phyloP scores from a whole-genome alignment of 768 basidiomycete genomes.

The Rhodosporidiobolus odoratus region DNA sequence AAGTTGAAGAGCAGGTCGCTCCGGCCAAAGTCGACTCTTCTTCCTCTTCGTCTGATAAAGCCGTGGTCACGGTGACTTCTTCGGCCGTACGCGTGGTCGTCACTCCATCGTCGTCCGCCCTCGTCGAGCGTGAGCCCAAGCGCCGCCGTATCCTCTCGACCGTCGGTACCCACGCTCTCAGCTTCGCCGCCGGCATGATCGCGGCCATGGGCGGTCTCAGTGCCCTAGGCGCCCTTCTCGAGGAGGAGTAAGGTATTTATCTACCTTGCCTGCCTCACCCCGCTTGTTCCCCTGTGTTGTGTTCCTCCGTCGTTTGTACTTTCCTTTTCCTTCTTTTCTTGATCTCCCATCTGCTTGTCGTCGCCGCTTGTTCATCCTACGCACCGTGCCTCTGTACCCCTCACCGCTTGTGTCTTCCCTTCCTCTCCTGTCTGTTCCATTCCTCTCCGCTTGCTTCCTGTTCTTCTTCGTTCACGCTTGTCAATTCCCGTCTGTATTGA shows the following conservation, averaged over 20 bases:
- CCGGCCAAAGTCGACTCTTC: background rate
- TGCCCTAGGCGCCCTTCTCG: constrained; percentile 14
- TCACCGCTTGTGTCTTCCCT: too few species aligned
- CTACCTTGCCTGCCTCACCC: background rate
- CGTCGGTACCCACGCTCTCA: constrained; percentile 3
- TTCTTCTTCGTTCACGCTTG: background rate
- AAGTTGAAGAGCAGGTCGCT: background rate
- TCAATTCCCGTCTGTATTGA: background rate
- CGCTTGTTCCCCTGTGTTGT: background rate
- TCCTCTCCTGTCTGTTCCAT: background rate
- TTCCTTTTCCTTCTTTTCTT: background rate
- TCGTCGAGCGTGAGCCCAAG: background rate
- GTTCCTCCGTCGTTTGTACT: background rate
- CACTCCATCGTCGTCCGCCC: background rate
- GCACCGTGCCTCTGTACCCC: too few species aligned
- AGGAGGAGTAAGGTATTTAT: background rate
- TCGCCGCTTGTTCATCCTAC: too few species aligned
- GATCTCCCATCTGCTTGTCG: background rate
- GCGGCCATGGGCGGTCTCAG: constrained; percentile 14
- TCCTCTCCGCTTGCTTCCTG: background rate
- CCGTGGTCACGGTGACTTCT: too few species aligned
- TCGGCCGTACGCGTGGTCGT: too few species aligned
- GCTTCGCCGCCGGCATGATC: constrained; percentile 9
- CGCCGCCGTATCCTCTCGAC: constrained; percentile 19
- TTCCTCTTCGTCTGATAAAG: too few species aligned